Conservation (phyloP, 1,284 basidiomycete species). For the Fomitopsis betulina region DNA sequence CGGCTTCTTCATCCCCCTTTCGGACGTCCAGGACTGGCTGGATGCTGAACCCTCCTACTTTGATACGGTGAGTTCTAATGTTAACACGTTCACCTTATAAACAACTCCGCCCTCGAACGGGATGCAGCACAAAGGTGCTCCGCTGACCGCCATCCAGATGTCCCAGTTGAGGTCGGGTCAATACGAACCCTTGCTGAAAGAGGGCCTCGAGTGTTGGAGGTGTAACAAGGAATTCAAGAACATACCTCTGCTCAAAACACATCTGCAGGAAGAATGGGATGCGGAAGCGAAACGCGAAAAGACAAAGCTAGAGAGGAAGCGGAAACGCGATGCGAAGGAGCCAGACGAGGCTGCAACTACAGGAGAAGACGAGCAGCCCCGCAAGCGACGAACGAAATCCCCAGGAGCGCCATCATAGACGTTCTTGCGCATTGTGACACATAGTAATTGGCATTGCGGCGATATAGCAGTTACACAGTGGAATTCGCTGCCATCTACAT, state of each 20-base stretch:
- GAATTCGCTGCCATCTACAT: neutral
- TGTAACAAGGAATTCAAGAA: slow-evolving; percentile 61
- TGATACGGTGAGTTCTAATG: slow-evolving; percentile 35
- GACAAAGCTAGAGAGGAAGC: slow-evolving; percentile 29
- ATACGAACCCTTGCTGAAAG: slow-evolving; percentile 69
- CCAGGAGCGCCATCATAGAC: neutral
- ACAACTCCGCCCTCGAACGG: no score
- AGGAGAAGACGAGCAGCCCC: neutral
- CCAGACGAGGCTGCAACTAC: neutral
- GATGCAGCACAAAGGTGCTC: neutral
- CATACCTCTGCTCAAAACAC: slow-evolving; percentile 74
- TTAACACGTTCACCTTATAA: neutral
- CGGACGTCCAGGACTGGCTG: slow-evolving; percentile 75
- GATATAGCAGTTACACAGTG: neutral
- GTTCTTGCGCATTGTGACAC: neutral
- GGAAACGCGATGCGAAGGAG: slow-evolving; percentile 4
- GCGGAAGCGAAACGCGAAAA: slow-evolving; percentile 29
- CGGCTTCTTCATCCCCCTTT: slow-evolving; percentile 84
- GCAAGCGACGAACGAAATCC: neutral
- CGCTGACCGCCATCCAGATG: slow-evolving; percentile 36
- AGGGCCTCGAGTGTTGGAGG: slow-evolving; percentile 63
- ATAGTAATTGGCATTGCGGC: neutral
- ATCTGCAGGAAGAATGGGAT: slow-evolving; percentile 65
- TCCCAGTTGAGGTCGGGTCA: slow-evolving; percentile 41
- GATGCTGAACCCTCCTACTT: slow-evolving; percentile 54